Base-by-base conservation (phyloP, 331 rosid species). In the Pyracantha coccinea region DNA sequence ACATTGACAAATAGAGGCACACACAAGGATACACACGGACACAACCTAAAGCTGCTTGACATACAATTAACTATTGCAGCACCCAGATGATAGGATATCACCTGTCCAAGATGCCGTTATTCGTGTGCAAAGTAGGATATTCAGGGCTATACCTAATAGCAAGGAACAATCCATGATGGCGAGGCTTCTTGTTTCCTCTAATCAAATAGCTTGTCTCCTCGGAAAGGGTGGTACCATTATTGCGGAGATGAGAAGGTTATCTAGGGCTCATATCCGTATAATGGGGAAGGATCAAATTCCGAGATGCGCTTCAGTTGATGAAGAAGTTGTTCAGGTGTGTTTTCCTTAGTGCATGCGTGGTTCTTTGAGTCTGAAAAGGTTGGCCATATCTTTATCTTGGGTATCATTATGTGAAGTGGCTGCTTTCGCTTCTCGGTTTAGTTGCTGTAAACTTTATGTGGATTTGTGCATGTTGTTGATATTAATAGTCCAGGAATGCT, bases 181-280 rank as follows among this genome's bases (percentile, higher is more conserved):
- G 6, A 95, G 96, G 88, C 70, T 95, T 77, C 91, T 95, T 67
- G 89, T 95, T 80, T 89, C 93, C 78, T 84, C 93, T 66, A 90
- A 79, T 77, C 96, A 95, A 86, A 88, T 90, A 70, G 98, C 97
- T 41, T 95, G 99, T 83, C 96, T 95, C 69, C 93, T 95, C 19
- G 99, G 99, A 73, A 95, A 90, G 83, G 97, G 97, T 71, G 99
- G 99, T 74, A 79, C 92, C 74, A 83, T 95, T 77, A 92, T 95
- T 71, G 80, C 90, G 20, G 99, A 95, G 85, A 95, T 95, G 99
- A 89, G 99, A 84, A 92, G 90, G 88, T 85, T 82, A 68, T 87
- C 99, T 45, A 86, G 91, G 45, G 93, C 99, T 33, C 88, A 92
- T 83, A 95, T 95, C 72, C 98, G 93, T 24, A 84, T 95, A 80